Conservation (phyloP, 345 rosid species). For the Abelmoschus esculentus region DNA sequence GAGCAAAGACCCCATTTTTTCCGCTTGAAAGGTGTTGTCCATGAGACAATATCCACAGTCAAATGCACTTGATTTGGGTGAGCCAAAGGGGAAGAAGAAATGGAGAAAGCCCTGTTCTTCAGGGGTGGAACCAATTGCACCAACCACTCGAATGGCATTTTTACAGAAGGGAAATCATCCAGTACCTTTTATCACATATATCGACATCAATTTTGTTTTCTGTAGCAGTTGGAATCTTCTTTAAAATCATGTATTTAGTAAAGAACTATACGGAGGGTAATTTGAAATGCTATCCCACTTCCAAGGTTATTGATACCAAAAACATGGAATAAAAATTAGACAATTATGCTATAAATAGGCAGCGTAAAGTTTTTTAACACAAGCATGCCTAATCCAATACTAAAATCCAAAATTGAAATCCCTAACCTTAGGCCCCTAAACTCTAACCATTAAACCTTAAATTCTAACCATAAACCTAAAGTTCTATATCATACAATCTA, state of each 20-base stretch:
- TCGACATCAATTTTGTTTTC: not conserved
- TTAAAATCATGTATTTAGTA: not conserved
- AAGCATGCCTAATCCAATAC: too few species aligned
- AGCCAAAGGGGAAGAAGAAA: slow-evolving; percentile 75
- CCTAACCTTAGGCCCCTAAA: too few species aligned
- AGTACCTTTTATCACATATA: slow-evolving; percentile 46
- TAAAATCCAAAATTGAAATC: too few species aligned
- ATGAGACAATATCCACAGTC: slow-evolving; percentile 72
- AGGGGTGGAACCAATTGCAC: slow-evolving; percentile 86
- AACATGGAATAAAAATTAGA: not conserved
- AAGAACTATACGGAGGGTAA: not conserved
- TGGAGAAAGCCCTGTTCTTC: slow-evolving; percentile 90
- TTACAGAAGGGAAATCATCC: slow-evolving; percentile 91
- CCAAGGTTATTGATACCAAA: not conserved
- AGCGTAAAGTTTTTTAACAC: too few species aligned
- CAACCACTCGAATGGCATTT: slow-evolving; percentile 89
- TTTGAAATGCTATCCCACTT: not conserved
- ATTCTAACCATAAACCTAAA: too few species aligned
- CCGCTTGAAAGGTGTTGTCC: slow-evolving; percentile 86
- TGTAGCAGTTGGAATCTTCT: not conserved
- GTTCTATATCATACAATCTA: too few species aligned
- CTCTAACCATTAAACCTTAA: too few species aligned
- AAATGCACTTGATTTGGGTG: slow-evolving; percentile 82
- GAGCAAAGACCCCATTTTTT: slow-evolving; percentile 77
- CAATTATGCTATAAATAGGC: too few species aligned